A percentile compares a stretch with the other conserved stretches of the same genome.
phyloP scores from a whole-genome alignment of 2,329 filamentous ascomycete species.

The Monosporascus ibericus region DNA sequence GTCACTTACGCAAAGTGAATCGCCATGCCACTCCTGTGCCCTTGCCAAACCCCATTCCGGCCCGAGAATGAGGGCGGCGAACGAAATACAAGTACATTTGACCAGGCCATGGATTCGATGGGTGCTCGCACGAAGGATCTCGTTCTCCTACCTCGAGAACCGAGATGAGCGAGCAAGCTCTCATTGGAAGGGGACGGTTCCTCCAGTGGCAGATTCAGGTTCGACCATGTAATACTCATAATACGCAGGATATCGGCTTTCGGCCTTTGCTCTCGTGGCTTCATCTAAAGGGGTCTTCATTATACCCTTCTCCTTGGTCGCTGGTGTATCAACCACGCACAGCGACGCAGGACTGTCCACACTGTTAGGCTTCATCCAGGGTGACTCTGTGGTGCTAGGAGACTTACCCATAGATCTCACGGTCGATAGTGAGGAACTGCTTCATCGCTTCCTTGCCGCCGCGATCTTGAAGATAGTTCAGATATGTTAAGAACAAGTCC shows the following conservation, averaged over 20 bases:
- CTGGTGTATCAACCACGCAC: conserved; percentile 30
- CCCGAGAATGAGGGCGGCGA: not conserved
- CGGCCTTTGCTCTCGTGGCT: conserved; percentile 42
- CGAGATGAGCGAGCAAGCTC: not conserved
- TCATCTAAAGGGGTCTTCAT: conserved; percentile 43
- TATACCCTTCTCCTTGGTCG: conserved; percentile 41
- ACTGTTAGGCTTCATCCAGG: conserved; percentile 2
- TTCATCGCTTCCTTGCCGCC: conserved; percentile 80
- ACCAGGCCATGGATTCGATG: not conserved
- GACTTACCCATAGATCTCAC: conserved; percentile 76
- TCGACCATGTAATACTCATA: conserved; percentile 45
- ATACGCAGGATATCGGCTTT: conserved; percentile 44
- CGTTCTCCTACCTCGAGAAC: not conserved
- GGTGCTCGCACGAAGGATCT: not conserved
- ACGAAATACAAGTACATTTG: conserved; percentile 4
- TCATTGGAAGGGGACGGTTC: conserved; percentile 47
- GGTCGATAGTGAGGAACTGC: conserved; percentile 76
- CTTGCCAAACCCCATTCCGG: not conserved
- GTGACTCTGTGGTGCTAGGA: conserved; percentile 6
- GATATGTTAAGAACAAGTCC: conserved; percentile 71
- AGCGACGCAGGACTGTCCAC: conserved; percentile 39
- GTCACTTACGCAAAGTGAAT: not conserved
- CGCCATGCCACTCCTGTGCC: not conserved
- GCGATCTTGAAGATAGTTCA: conserved; percentile 76
- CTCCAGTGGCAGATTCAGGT: conserved; percentile 39